Base-by-base conservation (phyloP, 1,284 basidiomycete species). In the Papiliotrema nemorosa region DNA sequence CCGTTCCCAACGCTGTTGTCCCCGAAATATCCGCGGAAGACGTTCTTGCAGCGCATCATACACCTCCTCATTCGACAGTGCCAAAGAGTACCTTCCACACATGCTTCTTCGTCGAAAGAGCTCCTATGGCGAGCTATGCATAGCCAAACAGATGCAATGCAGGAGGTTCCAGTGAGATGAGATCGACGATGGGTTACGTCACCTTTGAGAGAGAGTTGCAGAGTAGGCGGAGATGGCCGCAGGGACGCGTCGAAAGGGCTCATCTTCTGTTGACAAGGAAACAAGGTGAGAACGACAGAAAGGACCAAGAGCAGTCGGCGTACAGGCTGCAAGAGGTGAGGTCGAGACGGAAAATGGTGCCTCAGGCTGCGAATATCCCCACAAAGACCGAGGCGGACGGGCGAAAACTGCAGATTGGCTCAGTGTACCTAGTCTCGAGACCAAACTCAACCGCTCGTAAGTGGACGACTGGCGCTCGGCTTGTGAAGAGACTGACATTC, bases 51-150 rank as follows among this genome's bases (percentile, higher is more conserved):
- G 47, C 4, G 51, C 54, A 50, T 67, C 65, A 42, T 64, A 65
- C 5, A 67, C 27, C 36, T 65, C 65, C 26, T 67, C 63, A 27
- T 62, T 64, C n/a, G 58, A 60, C 27, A 69, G 54, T 5, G 67
- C 69, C 14, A 72, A 57, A 2, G 68, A 62, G 52, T 69, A 72
- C 22, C 69, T 39, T 5, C 69, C 69, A 44, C 69, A 72, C 69
- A 72, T 72, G 1, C 12, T 50, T 12, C 9, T 33, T 14, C 27
- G 25, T 44, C 18, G 18, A 27, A 5, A 5, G 18, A 12, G 42
- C 26, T 33, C 12, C 22, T 44, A 27, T 12, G 25, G 20, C 10
- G 37, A 39, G 10, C 10, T 39, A 16, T 22, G 16, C 10, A 39
- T 39, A 9, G 10, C 31, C 31, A 16, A 16, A 9, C 31, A 37